phyloP scores from a whole-genome alignment of 306 rosid genomes.

The Rosa chinensis region DNA sequence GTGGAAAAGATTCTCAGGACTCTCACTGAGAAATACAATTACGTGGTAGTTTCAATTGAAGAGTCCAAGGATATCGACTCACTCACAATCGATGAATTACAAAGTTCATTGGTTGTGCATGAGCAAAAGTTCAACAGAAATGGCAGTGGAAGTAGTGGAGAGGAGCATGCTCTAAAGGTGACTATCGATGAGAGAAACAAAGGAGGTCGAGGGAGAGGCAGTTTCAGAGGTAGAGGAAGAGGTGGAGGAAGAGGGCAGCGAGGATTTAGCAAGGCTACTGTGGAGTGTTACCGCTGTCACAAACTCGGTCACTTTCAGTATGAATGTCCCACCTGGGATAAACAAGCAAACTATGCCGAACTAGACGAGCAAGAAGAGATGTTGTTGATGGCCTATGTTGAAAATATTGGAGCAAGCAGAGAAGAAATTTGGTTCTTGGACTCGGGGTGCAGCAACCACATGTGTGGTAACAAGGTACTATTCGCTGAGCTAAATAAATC shows the following conservation, averaged over 20 bases:
- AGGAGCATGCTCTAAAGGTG: background rate
- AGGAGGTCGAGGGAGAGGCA: background rate
- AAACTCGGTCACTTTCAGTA: background rate
- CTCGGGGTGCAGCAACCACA: slow-evolving; percentile 6
- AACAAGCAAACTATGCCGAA: background rate
- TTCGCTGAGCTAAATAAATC: background rate
- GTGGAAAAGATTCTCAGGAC: background rate
- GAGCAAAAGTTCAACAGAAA: background rate
- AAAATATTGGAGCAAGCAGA: background rate
- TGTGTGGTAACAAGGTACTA: background rate
- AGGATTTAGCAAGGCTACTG: background rate
- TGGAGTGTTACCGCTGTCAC: background rate
- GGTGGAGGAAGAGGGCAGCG: background rate
- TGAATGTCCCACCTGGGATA: background rate
- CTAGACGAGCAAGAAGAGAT: background rate
- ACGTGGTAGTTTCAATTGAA: too few species aligned
- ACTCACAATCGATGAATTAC: background rate
- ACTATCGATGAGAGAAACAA: background rate
- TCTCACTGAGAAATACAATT: background rate
- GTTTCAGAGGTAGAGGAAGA: too few species aligned
- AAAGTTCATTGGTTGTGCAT: background rate
- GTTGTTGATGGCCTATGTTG: background rate
- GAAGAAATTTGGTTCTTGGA: background rate
- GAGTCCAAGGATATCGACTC: background rate
- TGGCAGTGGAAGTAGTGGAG: background rate